Base-by-base conservation (phyloP, 371 early-diverging fungal genomes). In the Phascolomyces articulosus region DNA sequence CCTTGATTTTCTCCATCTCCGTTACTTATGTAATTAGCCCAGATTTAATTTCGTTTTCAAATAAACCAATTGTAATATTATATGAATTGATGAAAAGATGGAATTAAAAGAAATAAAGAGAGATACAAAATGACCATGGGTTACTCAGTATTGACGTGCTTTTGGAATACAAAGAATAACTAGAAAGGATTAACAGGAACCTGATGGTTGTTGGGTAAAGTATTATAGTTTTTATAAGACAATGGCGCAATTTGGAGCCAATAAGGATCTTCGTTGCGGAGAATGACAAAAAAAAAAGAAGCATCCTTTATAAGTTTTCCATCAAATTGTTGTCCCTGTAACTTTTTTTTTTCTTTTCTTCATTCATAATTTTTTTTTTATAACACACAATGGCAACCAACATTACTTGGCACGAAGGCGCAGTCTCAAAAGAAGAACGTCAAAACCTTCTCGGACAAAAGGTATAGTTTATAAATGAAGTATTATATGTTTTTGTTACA, bases 331-430 rank as follows among this genome's bases (percentile, higher is more conserved):
- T 9, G 31, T 31, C 31, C 31, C 34, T 34, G 34, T 34, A 34
- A 34, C 34, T 34, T 34, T 34, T 34, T 29, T 26, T 61, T 61
- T 31, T 13, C 53, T 31, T 41, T 31, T 27, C 13, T 38, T 38
- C 11, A 11, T 27, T 18, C 47, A 15, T 20, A 53, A 6, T 11
- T 34, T 11, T 34, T 34, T 11, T 34, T 9, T 34, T 31, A 34
- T 9, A 34, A 34, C 6, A 2, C 34, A 70, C 34, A 63, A 84
- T 77, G 84, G 68, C 91, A 66, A 91, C 94, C 51, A 96, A 96
- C 85, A 94, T 96, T 76, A 93, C 93, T 49, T 96, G 95, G 95
- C 95, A 95, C 70, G 85, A 86, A 15, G 95, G 94, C 62, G 73
- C 85, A 60, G 87, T 95, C 66, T 77, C 93, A 29, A 82, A 90